Base-by-base conservation (phyloP, 495 filamentous ascomycete species). In the Neohortaea acidophila region DNA sequence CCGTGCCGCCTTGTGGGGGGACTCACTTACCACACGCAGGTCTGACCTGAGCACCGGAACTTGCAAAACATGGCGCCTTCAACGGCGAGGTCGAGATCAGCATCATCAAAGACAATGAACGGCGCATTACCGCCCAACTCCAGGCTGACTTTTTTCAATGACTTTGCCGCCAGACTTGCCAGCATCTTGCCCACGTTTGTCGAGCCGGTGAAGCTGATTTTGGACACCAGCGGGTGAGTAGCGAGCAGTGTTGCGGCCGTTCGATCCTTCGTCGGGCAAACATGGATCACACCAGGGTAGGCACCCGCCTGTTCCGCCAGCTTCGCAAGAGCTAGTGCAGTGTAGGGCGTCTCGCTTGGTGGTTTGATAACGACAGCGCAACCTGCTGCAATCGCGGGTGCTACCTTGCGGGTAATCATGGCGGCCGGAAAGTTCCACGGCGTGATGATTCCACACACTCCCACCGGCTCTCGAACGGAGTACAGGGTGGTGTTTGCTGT, bases 91-190 rank as follows among this genome's bases (percentile, higher is more conserved):
- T 84, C 80, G 25, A 93, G 58, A 52, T 93, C 79, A 22, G 84
- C 81, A 51, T 93, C 84, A 39, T 91, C 80, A 48, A 93, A 94
- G 13, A 93, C 82, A 38, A 94, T 91, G 61, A 94, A 91, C 1
- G 85, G 84, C 0, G 83, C 79, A 55, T 94, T 94, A 15, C 85
- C 85, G 33, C 85, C 85, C 0, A 94, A 70, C 53, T 93, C 86
- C 51, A 92, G 76, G 3, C 73, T 81, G 14, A 89, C 64, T 53
- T 89, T 83, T 66, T 94, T 94, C 39, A 94, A 62, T 0, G 82
- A 91, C 6, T 68, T 66, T 0, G 82, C 68, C 15, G 74, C 72
- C 61, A 91, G 85, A 58, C 78, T 75, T 78, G 86, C 86, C 18
- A 94, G 67, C 2, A 94, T 67, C 49, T 79, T 86, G 10, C 85